Base-by-base conservation (phyloP, 768 basidiomycete species). In the Lentinula sp. region DNA sequence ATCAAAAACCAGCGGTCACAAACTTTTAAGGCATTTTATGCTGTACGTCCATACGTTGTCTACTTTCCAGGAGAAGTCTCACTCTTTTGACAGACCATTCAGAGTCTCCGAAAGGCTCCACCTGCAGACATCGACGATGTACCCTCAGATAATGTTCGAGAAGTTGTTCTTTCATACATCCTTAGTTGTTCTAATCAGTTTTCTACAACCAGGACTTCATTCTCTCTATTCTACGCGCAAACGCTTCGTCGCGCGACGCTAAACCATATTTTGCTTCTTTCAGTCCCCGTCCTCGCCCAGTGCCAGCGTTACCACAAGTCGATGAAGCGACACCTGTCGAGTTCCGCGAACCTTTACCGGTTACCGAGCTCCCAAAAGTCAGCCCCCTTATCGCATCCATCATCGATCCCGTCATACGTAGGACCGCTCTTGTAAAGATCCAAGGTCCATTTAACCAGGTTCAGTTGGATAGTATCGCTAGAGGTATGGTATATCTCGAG, bases 391-490 rank as follows among this genome's bases (percentile, higher is more conserved):
- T 90, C 62, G 81, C 84, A 6, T 86, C 87, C n/a, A 87, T 91
- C 65, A 79, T 95, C n/a, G 80, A 95, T 68, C 95, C 95, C 6
- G 84, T 91, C 57, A 77, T 85, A 61, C 83, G 86, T 48, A 88
- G 93, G 57, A 96, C 97, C 0, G 94, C 95, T 4, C 85, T 99
- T 15, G 95, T 99, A 66, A 98, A 98, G 75, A 77, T 98, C 2
- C 97, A 98, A 72, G 94, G 95, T 9, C 97, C 97, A 2, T 98
- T 98, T 70, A 90, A 86, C 9, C 90, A 96, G 73, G 81, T 86
- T 7, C 97, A 98, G 68, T 85, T 98, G 61, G 92, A 96, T 65
- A 95, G 95, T 71, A 93, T 99, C 66, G 87, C 90, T 43, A 84
- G 89, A 43, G 97, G 97, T 57, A 84, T 99, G 77, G 91, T 95